Conservation (phyloP, 2,329 filamentous ascomycete genomes). For the Trichoderma oligosporum region DNA sequence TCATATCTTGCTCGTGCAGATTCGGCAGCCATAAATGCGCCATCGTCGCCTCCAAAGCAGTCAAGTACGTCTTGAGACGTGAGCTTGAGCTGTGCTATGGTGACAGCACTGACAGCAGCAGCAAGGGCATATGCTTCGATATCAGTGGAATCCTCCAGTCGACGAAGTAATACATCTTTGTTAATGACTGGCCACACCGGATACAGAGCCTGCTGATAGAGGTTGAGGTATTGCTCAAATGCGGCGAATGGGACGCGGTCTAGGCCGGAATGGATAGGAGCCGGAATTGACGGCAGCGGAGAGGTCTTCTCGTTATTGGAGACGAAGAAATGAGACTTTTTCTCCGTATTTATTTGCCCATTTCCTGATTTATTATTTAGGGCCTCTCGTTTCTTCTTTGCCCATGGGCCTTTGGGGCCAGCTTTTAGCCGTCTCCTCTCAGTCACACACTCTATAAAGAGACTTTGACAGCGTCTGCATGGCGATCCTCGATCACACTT, state of each 20-base stretch:
- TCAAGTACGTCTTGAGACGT: neutral
- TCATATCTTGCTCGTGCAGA: neutral
- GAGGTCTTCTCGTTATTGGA: neutral
- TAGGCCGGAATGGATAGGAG: neutral
- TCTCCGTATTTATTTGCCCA: slow-evolving; percentile 6
- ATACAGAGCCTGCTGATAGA: slow-evolving; percentile 7
- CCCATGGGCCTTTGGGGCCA: slow-evolving; percentile 9
- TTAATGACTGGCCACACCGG: slow-evolving; percentile 8
- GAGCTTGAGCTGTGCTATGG: slow-evolving; percentile 8
- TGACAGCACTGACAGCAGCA: slow-evolving; percentile 6
- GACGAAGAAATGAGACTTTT: neutral
- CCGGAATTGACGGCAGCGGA: neutral
- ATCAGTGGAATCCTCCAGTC: neutral
- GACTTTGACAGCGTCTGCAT: slow-evolving; percentile 5
- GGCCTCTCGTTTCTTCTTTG: slow-evolving; percentile 1
- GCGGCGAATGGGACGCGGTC: neutral
- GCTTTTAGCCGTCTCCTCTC: slow-evolving; percentile 6
- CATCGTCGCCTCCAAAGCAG: slow-evolving; percentile 1
- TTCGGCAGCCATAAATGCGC: slow-evolving; percentile 6
- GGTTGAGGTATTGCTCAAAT: neutral
- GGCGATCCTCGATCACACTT: slow-evolving; percentile 12
- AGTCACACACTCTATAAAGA: slow-evolving; percentile 1
- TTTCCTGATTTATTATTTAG: neutral
- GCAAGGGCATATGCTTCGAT: slow-evolving; percentile 10
- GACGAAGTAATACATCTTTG: neutral